phyloP scores from a whole-genome alignment of 2,329 filamentous ascomycete species.

The Myotisia sp. region DNA sequence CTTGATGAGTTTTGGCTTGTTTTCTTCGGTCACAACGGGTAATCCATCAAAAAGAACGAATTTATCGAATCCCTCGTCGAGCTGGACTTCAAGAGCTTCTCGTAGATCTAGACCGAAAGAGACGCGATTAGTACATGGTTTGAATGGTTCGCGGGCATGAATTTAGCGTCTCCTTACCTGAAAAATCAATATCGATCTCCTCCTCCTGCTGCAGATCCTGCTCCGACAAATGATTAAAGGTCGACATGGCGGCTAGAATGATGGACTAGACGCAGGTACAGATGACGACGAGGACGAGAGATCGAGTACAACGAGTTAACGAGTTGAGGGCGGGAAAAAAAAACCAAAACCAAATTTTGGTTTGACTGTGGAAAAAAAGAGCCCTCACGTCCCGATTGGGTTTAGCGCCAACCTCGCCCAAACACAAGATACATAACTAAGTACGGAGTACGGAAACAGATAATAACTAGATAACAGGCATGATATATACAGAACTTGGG shows the following conservation, averaged over 20 bases:
- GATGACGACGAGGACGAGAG: too few species aligned
- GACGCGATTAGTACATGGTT: constrained; percentile 20
- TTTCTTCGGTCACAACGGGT: constrained; percentile 74
- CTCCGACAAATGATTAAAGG: constrained; percentile 79
- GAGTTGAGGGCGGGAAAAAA: too few species aligned
- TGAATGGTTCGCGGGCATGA: constrained; percentile 7
- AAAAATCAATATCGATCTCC: constrained; percentile 89
- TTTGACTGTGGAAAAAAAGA: constrained; percentile 5
- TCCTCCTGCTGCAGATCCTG: constrained; percentile 80
- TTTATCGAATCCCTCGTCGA: constrained; percentile 89
- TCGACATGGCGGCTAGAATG: constrained; percentile 1
- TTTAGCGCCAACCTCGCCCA: too few species aligned
- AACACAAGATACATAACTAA: too few species aligned
- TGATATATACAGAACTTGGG: too few species aligned
- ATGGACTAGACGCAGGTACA: too few species aligned
- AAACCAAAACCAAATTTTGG: constrained; percentile 2
- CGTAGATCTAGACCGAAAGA: constrained; percentile 50
- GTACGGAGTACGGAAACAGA: too few species aligned
- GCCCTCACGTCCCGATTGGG: too few species aligned
- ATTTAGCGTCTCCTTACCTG: constrained; percentile 33
- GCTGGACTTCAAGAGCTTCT: constrained; percentile 87
- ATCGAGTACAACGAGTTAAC: too few species aligned
- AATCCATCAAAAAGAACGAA: constrained; percentile 95
- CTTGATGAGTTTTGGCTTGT: constrained; percentile 87
- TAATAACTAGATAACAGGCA: too few species aligned